These are phyloP conservation scores for Trichoderma semiorbis DNA, from an alignment of 2,329 filamentous ascomycete genomes.

Conservation along the genomic window DNA sequence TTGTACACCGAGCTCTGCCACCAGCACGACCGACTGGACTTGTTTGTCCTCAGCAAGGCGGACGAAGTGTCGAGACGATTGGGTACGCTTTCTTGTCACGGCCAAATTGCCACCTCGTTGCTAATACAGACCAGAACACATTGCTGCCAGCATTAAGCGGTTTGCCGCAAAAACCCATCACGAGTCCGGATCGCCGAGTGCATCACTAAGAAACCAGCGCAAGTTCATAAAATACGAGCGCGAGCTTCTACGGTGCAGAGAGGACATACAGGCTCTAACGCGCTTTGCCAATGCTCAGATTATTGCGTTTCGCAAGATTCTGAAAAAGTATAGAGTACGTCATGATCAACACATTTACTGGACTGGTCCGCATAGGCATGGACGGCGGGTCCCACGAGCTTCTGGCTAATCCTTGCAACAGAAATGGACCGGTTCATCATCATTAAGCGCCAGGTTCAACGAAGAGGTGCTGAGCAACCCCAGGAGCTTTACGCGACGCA, in stretches of 20 bases:
- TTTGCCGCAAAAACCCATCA: slow-evolving; percentile 42
- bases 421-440: slow-evolving; percentile 77
- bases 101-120: not conserved
- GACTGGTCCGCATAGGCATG: not conserved
- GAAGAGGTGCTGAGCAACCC: slow-evolving; percentile 62
- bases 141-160: slow-evolving; percentile 46
- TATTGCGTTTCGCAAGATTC: slow-evolving; percentile 74
- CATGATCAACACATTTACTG: not conserved
- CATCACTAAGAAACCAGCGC: slow-evolving; percentile 47
- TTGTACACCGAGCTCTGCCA: slow-evolving; percentile 68
- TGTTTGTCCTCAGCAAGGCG: slow-evolving; percentile 77
- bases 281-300: slow-evolving; percentile 72
- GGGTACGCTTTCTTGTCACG: slow-evolving; percentile 39
- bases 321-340: slow-evolving; percentile 76
- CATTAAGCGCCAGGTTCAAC: slow-evolving; percentile 63
- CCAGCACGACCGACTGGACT: slow-evolving; percentile 72
- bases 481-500: slow-evolving; percentile 68
- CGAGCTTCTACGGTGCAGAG: slow-evolving; percentile 55
- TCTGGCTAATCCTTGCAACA: slow-evolving; percentile 28
- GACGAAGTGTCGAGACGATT: slow-evolving; percentile 71
- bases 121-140: slow-evolving; percentile 40
- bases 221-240: slow-evolving; percentile 53
- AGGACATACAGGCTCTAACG: slow-evolving; percentile 67
- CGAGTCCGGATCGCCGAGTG: slow-evolving; percentile 29
- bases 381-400: not conserved